Base-by-base conservation (phyloP, 306 rosid species). In the Dryas octopetala region DNA sequence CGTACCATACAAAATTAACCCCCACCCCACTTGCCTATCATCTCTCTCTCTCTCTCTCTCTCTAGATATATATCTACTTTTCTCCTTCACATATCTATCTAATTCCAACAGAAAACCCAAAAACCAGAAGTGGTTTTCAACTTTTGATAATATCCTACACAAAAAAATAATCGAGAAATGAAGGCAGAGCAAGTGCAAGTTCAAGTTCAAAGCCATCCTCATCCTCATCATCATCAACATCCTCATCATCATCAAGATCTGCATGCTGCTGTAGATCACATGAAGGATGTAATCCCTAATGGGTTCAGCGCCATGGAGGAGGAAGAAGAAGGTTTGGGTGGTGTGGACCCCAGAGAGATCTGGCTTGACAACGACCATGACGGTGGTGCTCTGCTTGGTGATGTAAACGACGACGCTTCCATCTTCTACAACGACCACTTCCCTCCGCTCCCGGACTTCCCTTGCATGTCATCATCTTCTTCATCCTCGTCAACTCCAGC, bases 391-490 rank as follows among this genome's bases (percentile, higher is more conserved):
- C 78, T 86, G 0, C 81, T 77, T 4, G 50, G 77, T 1, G 93
- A 85, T 40, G 84, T 85, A 32, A 74, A 80, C 38, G 89, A 78
- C 41, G 75, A 75, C 9, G 63, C 83, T 46, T 83, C 94, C 2
- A 80, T 91, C 74, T 94, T 94, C 81, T 94, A 90, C 81, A 75
- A 74, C 0, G 97, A 90, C 68, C 13, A 41, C 45, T 95, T 95
- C 74, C 99, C 97, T 55, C 66, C 97, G 47, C 82, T 92, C 6
- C 93, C 96, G 17, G 93, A 88, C 79, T 95, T 92, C 48, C 84
- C 99, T 47, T 92, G 99, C 97, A 88, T 95, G 99, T 95, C 97
- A 0, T 92, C 99, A 1, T 89, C 99, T 4, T 91, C 97, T 0
- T 88, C 97, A 0, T 83, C 93, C 1, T 85, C 95, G 1, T 87